Percentiles rank a stretch among this genome's conserved stretches.
phyloP scores from a whole-genome alignment of 2,329 filamentous ascomycete genomes.

The Colletotrichum theobromicola region DNA sequence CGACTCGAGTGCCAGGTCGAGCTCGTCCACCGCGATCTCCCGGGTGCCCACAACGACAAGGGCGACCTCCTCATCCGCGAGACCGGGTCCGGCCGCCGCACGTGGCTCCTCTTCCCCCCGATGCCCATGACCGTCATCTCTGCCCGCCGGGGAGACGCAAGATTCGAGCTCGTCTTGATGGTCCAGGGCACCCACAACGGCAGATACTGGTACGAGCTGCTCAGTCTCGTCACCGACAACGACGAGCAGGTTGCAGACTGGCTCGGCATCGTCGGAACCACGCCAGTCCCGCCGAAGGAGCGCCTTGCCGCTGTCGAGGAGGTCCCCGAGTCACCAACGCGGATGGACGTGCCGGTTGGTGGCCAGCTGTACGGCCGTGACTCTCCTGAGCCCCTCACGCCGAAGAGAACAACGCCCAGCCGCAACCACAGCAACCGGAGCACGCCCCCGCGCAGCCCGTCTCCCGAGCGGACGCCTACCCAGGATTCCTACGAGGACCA shows the following conservation, averaged over 20 bases:
- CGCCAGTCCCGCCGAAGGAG: conserved; percentile 52
- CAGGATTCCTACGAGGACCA: conserved; percentile 40
- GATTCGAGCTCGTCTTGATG: conserved; percentile 84
- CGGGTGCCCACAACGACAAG: conserved; percentile 65
- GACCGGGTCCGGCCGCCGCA: conserved; percentile 73
- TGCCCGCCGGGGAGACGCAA: conserved; percentile 74
- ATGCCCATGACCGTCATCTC: conserved; percentile 77
- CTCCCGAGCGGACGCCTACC: conserved; percentile 43
- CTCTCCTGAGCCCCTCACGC: conserved; percentile 28
- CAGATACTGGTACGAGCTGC: conserved; percentile 81
- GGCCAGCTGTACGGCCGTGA: conserved; percentile 6
- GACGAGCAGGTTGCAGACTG: conserved; percentile 84
- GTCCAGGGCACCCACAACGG: conserved; percentile 72
- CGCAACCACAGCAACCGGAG: conserved; percentile 35
- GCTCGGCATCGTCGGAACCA: conserved; percentile 75
- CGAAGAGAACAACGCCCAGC: conserved; percentile 38
- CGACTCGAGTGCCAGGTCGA: conserved; percentile 89
- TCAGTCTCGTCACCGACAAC: conserved; percentile 78
- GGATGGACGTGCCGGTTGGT: conserved; percentile 18
- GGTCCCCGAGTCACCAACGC: conserved; percentile 17
- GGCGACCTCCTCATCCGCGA: conserved; percentile 95
- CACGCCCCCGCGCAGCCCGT: conserved; percentile 29
- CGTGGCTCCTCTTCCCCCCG: conserved; percentile 91
- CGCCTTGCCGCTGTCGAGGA: conserved; percentile 36
- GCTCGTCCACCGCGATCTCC: conserved; percentile 82